A percentile compares a stretch with the other conserved stretches of the same genome.
These are phyloP conservation scores for Eimeria necatrix DNA, from an alignment of 169 alveolate genomes.

Conservation along the genomic window DNA sequence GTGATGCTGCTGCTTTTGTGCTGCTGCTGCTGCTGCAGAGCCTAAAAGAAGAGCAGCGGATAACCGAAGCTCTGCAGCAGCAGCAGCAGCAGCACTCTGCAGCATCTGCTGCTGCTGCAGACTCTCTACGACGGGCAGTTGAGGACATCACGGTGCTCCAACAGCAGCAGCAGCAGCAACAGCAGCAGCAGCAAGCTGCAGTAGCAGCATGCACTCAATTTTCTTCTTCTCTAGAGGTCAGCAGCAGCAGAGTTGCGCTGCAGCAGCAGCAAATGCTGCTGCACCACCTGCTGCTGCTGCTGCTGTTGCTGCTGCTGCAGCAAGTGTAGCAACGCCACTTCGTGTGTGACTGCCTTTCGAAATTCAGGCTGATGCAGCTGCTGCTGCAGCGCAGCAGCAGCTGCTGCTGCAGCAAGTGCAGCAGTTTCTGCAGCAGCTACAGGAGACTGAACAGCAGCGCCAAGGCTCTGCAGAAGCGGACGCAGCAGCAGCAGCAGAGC, in stretches of 20 bases:
- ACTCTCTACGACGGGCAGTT: background rate
- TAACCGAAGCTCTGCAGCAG: background rate
- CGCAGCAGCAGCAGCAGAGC: slow-evolving; percentile 35
- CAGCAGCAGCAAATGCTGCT: too few species aligned
- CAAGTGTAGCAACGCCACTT: too few species aligned
- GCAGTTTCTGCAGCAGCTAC: background rate
- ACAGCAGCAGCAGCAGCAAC: background rate
- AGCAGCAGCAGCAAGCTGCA: slow-evolving; percentile 29
- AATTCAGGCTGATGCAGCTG: background rate
- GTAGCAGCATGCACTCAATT: background rate
- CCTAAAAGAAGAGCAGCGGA: slow-evolving; percentile 8
- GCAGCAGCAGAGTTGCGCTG: background rate
- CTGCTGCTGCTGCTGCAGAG: background rate
- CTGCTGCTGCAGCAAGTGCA: slow-evolving; percentile 35
- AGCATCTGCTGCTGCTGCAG: background rate
- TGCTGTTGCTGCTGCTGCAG: too few species aligned
- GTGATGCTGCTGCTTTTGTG: slow-evolving; percentile 12
- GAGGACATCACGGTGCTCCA: background rate
- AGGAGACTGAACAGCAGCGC: background rate
- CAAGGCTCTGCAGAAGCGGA: background rate
- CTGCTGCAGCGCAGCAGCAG: slow-evolving; percentile 10
- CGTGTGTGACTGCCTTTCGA: too few species aligned
- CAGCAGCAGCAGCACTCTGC: slow-evolving; percentile 30
- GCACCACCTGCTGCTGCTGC: too few species aligned
- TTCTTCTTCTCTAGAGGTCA: background rate